Conservation (phyloP, 164 flowering plant species). For the Tinospora cordifolia region DNA sequence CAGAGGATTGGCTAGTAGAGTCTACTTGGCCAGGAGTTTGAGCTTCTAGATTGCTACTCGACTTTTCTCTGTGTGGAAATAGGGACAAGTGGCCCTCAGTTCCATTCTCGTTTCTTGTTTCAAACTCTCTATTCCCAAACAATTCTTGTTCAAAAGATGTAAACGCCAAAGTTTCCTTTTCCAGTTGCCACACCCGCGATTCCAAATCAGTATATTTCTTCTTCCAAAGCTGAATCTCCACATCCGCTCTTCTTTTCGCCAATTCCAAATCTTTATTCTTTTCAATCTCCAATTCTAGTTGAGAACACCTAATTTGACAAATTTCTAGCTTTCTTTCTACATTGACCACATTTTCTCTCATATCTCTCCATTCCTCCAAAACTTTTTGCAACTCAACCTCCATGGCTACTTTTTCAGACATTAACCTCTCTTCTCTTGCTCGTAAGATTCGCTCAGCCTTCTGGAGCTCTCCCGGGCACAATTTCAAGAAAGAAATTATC, state of each 20-base stretch:
- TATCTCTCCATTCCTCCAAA: not conserved
- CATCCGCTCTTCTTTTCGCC: conserved; percentile 38
- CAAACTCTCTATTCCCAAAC: conserved; percentile 2
- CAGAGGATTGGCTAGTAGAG: not conserved
- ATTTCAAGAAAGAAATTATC: conserved; percentile 12
- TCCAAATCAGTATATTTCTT: conserved; percentile 31
- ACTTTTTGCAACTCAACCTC: not conserved
- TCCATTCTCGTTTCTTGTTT: not conserved
- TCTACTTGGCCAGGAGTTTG: not conserved
- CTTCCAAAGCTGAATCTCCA: conserved; percentile 34
- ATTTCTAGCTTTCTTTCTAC: conserved; percentile 12
- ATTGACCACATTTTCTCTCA: not conserved
- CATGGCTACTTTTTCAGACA: not conserved
- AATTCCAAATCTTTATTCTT: conserved; percentile 29
- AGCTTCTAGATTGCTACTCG: conserved; percentile 2
- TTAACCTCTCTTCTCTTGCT: conserved; percentile 4
- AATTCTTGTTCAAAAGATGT: not conserved
- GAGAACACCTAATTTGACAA: not conserved
- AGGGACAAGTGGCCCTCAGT: not conserved
- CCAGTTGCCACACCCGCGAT: conserved; percentile 13
- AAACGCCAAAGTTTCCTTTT: conserved; percentile 3
- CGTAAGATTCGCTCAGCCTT: conserved; percentile 9
- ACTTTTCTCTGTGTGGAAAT: conserved; percentile 1
- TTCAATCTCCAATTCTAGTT: conserved; percentile 11
- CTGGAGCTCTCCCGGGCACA: conserved; percentile 6